phyloP scores from a whole-genome alignment of 2,329 filamentous ascomycete species.

The Penicillium palitans region DNA sequence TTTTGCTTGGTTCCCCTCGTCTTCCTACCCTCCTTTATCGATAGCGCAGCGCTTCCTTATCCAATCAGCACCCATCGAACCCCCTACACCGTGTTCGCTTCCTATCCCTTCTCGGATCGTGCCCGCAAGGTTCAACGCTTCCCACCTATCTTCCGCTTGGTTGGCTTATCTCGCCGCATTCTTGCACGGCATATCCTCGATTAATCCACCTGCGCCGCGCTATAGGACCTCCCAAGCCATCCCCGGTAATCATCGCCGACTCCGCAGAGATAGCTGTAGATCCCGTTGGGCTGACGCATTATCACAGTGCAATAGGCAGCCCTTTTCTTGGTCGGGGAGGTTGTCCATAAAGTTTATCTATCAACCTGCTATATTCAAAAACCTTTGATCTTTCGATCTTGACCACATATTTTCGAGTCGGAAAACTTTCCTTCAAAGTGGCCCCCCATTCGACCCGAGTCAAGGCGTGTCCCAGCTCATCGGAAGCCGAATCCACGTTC shows the following conservation, averaged over 20 bases:
- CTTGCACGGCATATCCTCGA: conserved; percentile 15
- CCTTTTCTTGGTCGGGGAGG: conserved; percentile 7
- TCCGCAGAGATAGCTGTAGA: conserved; percentile 7
- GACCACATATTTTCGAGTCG: conserved; percentile 2
- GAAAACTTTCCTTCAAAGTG: conserved; percentile 2
- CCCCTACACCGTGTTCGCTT: conserved; percentile 11
- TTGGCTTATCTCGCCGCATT: conserved; percentile 11
- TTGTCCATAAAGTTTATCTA: conserved; percentile 14
- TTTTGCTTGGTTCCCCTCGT: conserved; percentile 13
- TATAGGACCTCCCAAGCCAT: conserved; percentile 3
- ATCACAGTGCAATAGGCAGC: conserved; percentile 8
- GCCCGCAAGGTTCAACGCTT: conserved; percentile 21
- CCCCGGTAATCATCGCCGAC: neutral
- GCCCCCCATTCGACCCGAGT: conserved; percentile 6
- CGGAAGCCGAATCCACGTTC: conserved; percentile 21
- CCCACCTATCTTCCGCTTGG: conserved; percentile 15
- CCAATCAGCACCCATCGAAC: conserved; percentile 22
- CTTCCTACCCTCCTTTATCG: conserved; percentile 13
- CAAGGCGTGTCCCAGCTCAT: conserved; percentile 9
- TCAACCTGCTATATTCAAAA: conserved; percentile 5
- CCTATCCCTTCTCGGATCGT: conserved; percentile 14
- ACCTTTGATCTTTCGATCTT: neutral
- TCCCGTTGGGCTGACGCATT: conserved; percentile 8
- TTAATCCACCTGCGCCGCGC: conserved; percentile 17
- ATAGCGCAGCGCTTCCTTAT: conserved; percentile 24